phyloP scores from a whole-genome alignment of 1,284 basidiomycete species.

The Ustilago trichophora region DNA sequence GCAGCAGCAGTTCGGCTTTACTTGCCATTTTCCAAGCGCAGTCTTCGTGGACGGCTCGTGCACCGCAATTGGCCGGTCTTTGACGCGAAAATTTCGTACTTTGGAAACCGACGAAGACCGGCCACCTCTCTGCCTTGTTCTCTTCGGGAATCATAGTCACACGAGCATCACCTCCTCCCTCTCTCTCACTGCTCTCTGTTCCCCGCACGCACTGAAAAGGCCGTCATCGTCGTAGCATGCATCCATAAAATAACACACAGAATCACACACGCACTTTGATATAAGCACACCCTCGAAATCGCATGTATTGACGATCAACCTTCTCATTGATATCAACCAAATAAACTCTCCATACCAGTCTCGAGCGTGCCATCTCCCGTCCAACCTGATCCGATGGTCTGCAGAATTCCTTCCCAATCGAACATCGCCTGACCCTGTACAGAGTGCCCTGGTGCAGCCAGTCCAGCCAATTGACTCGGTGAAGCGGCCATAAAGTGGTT shows the following conservation, averaged over 20 bases:
- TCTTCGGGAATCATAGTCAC: background rate
- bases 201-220: too few relatives aligned
- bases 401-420: conserved; percentile 46
- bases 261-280: too few relatives aligned
- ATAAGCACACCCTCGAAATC: too few relatives aligned
- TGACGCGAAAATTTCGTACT: background rate
- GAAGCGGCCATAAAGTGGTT: conserved; percentile 20
- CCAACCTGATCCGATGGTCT: conserved; percentile 46
- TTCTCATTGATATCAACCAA: too few relatives aligned
- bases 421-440: conserved; percentile 19
- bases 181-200: too few relatives aligned
- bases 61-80: background rate
- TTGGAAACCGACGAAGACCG: conserved; percentile 19
- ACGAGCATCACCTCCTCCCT: too few relatives aligned
- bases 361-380: conserved; percentile 43
- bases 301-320: too few relatives aligned
- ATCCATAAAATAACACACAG: too few relatives aligned
- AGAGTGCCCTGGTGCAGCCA: conserved; percentile 2
- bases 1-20: too few relatives aligned
- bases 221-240: too few relatives aligned
- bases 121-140: background rate
- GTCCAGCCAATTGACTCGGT: conserved; percentile 12
- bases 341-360: conserved; percentile 43
- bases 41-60: too few relatives aligned
- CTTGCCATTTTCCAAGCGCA: too few relatives aligned